A percentile compares a stretch with the other conserved stretches of the same genome.
Conservation (phyloP, 2,329 filamentous ascomycete genomes). For the Zymoseptoria ardabiliae region DNA sequence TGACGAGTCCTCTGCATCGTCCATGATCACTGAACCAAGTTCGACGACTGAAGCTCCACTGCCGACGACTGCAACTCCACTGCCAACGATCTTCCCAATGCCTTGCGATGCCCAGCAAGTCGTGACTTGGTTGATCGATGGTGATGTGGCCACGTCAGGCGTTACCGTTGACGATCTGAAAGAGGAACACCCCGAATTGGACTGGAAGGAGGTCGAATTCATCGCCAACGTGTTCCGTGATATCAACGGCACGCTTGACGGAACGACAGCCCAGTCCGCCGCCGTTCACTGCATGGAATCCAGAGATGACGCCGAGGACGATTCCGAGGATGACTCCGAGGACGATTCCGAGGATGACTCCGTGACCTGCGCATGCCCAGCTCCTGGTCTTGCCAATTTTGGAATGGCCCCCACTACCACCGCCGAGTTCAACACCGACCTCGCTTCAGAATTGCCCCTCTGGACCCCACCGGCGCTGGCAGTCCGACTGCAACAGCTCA, state of each 20-base stretch:
- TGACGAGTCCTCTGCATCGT: background rate
- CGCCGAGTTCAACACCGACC: background rate
- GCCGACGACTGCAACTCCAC: background rate
- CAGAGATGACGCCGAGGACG: too few species aligned
- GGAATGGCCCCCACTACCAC: background rate
- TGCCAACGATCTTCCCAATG: background rate
- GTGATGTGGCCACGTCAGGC: background rate
- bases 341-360: background rate
- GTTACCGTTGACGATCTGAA: background rate
- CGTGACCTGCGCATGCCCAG: background rate
- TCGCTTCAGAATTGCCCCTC: background rate
- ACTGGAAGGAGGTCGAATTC: background rate
- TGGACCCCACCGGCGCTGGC: background rate
- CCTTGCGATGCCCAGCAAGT: background rate
- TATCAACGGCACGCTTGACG: background rate
- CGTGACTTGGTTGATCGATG: background rate
- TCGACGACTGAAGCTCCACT: background rate
- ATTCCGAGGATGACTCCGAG: background rate
- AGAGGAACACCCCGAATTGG: background rate
- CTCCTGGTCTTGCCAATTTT: background rate
- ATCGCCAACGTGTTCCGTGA: background rate
- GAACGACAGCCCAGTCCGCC: background rate
- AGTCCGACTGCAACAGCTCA: too few species aligned
- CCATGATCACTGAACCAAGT: background rate
- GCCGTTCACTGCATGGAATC: background rate